phyloP scores from a whole-genome alignment of 2,329 filamentous ascomycete genomes.

The Fusarium nygamai region DNA sequence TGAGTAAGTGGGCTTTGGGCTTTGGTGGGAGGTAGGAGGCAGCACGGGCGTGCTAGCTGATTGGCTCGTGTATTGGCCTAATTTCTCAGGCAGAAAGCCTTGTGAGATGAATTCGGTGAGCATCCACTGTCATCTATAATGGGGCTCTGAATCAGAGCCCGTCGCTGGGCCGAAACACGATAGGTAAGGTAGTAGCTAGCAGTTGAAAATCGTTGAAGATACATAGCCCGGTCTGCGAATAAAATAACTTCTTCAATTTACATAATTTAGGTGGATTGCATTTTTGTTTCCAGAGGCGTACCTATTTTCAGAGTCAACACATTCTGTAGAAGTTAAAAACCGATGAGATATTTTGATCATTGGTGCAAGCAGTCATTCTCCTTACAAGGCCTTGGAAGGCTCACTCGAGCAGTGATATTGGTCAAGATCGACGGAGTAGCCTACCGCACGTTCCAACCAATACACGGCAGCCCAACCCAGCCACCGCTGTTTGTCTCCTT shows the following conservation, averaged over 20 bases:
- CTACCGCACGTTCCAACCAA: neutral
- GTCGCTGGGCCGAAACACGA: neutral
- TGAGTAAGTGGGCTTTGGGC: conserved; percentile 32
- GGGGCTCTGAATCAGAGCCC: conserved; percentile 6
- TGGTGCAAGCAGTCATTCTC: neutral
- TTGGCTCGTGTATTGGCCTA: conserved; percentile 8
- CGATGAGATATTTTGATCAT: neutral
- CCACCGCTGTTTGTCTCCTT: neutral
- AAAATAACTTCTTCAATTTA: neutral
- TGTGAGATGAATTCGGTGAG: conserved; percentile 17
- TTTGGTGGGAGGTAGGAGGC: conserved; percentile 9
- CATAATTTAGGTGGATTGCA: neutral
- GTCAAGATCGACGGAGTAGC: neutral
- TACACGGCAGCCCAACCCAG: neutral
- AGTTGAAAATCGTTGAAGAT: neutral
- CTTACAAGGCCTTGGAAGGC: neutral
- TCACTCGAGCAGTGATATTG: neutral
- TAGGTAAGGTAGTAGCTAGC: neutral
- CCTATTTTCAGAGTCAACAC: neutral
- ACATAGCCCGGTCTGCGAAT: neutral
- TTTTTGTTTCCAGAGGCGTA: neutral
- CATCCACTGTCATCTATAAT: conserved; percentile 28
- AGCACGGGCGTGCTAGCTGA: conserved; percentile 1
- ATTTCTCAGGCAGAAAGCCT: conserved; percentile 5
- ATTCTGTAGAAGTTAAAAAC: neutral